phyloP scores from a whole-genome alignment of 345 rosid genomes.

The Arabidopsis arenosa region DNA sequence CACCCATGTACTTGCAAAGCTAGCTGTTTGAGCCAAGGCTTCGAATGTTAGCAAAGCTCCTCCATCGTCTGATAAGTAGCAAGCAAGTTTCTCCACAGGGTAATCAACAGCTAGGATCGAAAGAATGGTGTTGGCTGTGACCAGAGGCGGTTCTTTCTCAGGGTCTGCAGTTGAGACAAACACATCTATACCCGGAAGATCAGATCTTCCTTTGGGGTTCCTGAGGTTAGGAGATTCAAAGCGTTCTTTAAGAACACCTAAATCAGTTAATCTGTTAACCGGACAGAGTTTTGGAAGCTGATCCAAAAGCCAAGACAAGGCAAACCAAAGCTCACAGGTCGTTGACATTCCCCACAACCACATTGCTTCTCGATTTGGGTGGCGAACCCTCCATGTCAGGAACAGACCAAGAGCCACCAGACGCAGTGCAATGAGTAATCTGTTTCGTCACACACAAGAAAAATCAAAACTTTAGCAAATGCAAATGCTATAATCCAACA shows the following conservation, averaged over 20 bases:
- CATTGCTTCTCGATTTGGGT: constrained; percentile 74
- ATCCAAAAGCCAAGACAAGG: constrained; percentile 77
- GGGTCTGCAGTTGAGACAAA: constrained; percentile 87
- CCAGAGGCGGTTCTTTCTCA: constrained; percentile 83
- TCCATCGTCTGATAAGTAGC: constrained; percentile 82
- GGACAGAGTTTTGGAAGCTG: constrained; percentile 88
- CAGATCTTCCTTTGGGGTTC: constrained; percentile 79
- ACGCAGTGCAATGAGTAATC: constrained; percentile 60
- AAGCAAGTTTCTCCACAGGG: constrained; percentile 80
- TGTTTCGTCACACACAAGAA: constrained; percentile 37
- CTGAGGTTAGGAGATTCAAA: constrained; percentile 76
- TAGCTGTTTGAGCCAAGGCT: constrained; percentile 80
- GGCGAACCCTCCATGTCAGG: constrained; percentile 73
- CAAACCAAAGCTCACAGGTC: constrained; percentile 83
- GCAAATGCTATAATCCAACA: background rate
- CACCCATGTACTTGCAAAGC: constrained; percentile 78
- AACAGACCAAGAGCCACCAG: constrained; percentile 71
- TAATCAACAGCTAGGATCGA: constrained; percentile 79
- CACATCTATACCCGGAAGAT: constrained; percentile 78
- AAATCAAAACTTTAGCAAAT: background rate
- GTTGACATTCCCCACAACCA: constrained; percentile 82
- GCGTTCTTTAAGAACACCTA: constrained; percentile 63
- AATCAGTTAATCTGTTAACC: constrained; percentile 72
- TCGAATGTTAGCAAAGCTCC: constrained; percentile 77
- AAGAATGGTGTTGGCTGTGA: constrained; percentile 77